Evolutionary conservation across 768 basidiomycete genomes (phyloP).

Genomic region (Tricholoma bakamatsutake): DNA sequence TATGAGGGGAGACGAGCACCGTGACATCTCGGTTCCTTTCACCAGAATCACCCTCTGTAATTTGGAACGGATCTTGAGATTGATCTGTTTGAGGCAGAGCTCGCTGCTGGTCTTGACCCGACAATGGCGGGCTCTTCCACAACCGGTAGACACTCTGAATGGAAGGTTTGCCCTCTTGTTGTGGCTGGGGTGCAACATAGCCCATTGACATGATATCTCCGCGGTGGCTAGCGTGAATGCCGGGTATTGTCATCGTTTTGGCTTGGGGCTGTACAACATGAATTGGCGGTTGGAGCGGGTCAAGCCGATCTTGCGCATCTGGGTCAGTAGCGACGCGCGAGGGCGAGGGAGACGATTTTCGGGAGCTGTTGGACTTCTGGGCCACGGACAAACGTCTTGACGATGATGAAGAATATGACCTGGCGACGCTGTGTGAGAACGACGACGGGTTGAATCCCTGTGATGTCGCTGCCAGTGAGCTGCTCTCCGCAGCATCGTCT

Average conservation of each 20-base stretch:
- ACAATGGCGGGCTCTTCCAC: slow-evolving; percentile 52
- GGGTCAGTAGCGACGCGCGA: slow-evolving; percentile 28
- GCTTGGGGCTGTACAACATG: slow-evolving; percentile 76
- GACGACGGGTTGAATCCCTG: slow-evolving; percentile 6
- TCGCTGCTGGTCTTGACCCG: slow-evolving; percentile 13
- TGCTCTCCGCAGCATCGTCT: slow-evolving; percentile 11
- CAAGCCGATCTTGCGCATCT: slow-evolving; percentile 21
- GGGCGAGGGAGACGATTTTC: slow-evolving; percentile 28
- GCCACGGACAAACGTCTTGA: slow-evolving; percentile 12
- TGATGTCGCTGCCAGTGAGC: slow-evolving; percentile 8
- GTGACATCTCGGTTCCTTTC: neutral
- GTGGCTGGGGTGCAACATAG: slow-evolving; percentile 48
- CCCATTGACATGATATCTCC: slow-evolving; percentile 86
- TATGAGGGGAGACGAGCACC: slow-evolving; percentile 1
- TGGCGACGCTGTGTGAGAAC: slow-evolving; percentile 12
- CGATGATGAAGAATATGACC: slow-evolving; percentile 18
- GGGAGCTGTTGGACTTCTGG: slow-evolving; percentile 2
- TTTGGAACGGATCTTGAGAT: slow-evolving; percentile 8
- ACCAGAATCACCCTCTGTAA: slow-evolving; percentile 1
- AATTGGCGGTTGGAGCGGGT: slow-evolving; percentile 29
- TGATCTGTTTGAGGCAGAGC: slow-evolving; percentile 2
- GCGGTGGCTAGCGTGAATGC: slow-evolving; percentile 80
- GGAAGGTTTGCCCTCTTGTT: slow-evolving; percentile 35
- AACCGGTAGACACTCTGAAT: slow-evolving; percentile 70
- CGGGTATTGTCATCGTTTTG: slow-evolving; percentile 81